Percentiles rank a stretch among this genome's conserved stretches.
Evolutionary conservation across 148 eudicot genomes (phyloP).

Genomic region (Drosera capensis): DNA sequence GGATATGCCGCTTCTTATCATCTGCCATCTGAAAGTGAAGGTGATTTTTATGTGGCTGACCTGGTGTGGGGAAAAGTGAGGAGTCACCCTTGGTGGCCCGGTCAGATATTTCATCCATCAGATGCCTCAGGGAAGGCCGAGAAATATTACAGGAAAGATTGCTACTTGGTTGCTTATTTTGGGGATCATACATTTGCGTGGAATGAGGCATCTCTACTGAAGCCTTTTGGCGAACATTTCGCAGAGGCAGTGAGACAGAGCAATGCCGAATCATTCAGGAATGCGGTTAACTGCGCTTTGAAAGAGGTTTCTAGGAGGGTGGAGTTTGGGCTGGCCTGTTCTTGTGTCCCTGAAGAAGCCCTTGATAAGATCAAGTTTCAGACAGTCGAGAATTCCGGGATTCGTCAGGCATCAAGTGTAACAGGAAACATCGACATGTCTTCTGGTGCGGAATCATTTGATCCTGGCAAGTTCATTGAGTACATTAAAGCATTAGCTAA

Average conservation of each 20-base stretch:
- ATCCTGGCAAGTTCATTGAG: not conserved
- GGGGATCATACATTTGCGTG: constrained; percentile 47
- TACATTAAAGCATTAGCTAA: not conserved
- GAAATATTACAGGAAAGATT: constrained; percentile 23
- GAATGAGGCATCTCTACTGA: constrained; percentile 27
- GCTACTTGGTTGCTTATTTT: constrained; percentile 40
- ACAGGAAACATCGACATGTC: not conserved
- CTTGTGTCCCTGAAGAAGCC: constrained; percentile 22
- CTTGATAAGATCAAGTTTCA: constrained; percentile 18
- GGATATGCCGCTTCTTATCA: constrained; percentile 30
- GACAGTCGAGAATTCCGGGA: not conserved
- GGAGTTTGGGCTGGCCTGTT: constrained; percentile 33
- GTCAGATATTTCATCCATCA: constrained; percentile 29
- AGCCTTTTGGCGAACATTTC: constrained; percentile 34
- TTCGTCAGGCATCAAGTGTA: not conserved
- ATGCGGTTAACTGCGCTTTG: constrained; percentile 33
- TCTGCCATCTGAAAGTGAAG: constrained; percentile 33
- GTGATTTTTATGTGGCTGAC: constrained; percentile 17
- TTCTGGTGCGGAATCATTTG: not conserved
- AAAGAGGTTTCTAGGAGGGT: constrained; percentile 36
- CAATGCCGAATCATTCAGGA: constrained; percentile 29
- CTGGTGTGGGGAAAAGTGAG: constrained; percentile 45
- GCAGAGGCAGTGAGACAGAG: constrained; percentile 33
- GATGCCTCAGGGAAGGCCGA: constrained; percentile 45
- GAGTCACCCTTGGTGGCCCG: constrained; percentile 65